Evolutionary conservation across 257 asterid species (phyloP), one percentile per base, ranked within the genome.

Genomic region (Solanum bulbocastanum): DNA sequence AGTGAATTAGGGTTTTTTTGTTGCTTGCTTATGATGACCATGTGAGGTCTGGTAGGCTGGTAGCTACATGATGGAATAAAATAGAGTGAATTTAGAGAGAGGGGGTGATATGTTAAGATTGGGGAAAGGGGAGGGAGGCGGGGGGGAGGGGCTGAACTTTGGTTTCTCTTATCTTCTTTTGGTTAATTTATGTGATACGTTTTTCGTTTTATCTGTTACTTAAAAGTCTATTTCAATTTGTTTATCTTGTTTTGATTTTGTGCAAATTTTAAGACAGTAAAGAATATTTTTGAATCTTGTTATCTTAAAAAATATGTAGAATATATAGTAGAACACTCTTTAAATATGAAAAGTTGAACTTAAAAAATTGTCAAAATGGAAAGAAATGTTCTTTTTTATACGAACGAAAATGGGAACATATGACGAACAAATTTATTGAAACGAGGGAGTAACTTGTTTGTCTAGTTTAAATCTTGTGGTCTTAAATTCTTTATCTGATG

Each of bases 1-100:
- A 46, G 40, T 44, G 68, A 81, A 44, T 49, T 81, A 81, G 85
- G 85, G 85, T 81, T 81, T 81, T 78, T 27, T 6, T 46, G 10
- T 40, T 6, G 35, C 37, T 46, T 46, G 85, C 65, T 81, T 81
- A 81, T 44, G 83, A 76, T 39, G 68, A 46, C 25, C 85, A 81
- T 27, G 68, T 81, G 85, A 46, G 16, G 68, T 42, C 14, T 14
- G 83, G 12, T 44, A 11, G 60, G 23, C 22, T 11, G 42, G 42
- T 37, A 11, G 62, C 39, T 78, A 78, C 37, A 42, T 25, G 65
- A n/a, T 78, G 37, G 84, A 78, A 42, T 42, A 78, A 78, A 78
- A 42, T 78, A 78, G 84, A 78, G 25, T 25, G n/a, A 42, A 42
- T 42, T 22, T 42, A 60, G 11, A 20, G 39, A 30, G 33, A 71